A percentile compares a stretch with the other conserved stretches of the same genome.
Conservation (phyloP, 768 basidiomycete genomes). For the Panellus pusillus region DNA sequence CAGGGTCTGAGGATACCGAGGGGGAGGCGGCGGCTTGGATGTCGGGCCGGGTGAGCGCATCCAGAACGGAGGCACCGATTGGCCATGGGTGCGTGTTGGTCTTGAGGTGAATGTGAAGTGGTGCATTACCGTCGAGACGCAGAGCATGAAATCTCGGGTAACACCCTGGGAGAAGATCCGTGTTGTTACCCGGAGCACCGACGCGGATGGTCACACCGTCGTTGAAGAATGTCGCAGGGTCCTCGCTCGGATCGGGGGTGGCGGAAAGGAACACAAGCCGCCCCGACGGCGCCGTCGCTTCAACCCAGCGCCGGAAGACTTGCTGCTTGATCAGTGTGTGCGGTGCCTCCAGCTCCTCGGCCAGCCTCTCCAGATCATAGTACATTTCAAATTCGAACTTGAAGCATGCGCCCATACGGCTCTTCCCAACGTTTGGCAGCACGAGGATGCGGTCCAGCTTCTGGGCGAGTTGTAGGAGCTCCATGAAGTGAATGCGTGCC, state of each 20-base stretch:
- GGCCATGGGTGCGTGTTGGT: background rate
- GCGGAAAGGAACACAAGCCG: conserved; percentile 38
- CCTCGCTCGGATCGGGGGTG: background rate
- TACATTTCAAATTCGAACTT: conserved; percentile 49
- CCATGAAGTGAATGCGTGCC: conserved; percentile 53
- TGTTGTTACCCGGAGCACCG: background rate
- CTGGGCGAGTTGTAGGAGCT: conserved; percentile 49
- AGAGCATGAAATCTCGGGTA: conserved; percentile 10
- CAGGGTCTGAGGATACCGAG: conserved; percentile 23
- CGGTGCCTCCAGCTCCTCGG: conserved; percentile 8
- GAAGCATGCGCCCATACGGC: conserved; percentile 53
- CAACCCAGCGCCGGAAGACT: conserved; percentile 41
- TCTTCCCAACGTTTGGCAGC: conserved; percentile 59
- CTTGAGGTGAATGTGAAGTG: conserved; percentile 14
- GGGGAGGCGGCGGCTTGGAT: conserved; percentile 1
- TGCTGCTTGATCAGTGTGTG: conserved; percentile 13
- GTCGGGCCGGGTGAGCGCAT: conserved; percentile 17
- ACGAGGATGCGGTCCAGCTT: conserved; percentile 56
- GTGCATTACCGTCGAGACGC: conserved; percentile 5
- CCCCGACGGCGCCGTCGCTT: conserved; percentile 29
- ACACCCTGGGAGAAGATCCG: conserved; percentile 8
- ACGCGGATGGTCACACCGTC: conserved; percentile 11
- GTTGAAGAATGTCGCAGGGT: conserved; percentile 3
- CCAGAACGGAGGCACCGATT: conserved; percentile 22
- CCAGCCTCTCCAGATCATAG: conserved; percentile 39